Base-by-base conservation (phyloP, 73 alveolate species). In the Symbiodinium natans region DNA sequence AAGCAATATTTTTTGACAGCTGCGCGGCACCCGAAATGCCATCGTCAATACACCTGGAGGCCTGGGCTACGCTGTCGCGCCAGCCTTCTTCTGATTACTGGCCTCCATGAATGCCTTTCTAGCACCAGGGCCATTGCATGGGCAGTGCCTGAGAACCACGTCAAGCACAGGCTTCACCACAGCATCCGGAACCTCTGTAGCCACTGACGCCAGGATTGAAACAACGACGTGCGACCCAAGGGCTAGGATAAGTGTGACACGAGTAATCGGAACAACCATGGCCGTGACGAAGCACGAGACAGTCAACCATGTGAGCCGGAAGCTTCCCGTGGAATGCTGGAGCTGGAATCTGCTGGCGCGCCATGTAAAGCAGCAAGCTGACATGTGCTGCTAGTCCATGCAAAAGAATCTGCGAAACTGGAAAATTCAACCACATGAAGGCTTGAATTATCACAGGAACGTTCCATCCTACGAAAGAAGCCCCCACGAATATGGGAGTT, bases 151-250 rank as follows among this genome's bases (percentile, higher is more conserved):
- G 56, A 88, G 95, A 23, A 88, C 31, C 85, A 88, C 31, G 48
- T 63, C 95, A 54, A 88, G 31, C 31, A 88, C 41, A 42, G 95
- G 95, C 34, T 88, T 86, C 84, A 88, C 73, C 84, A 59, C 41
- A 52, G 59, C 95, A 23, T 52, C 68, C 17, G 86, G 34, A 3
- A 88, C 42, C 7, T 83, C 95, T 11, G 83, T 52, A 21, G 86
- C 71, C 40, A 88, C 71, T 9, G 95, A 88, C 2, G 95, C 41
- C 39, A 88, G 86, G 5, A 88, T 63, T n/a, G 95, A 88, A 17
- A 88, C 86, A 46, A 88, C 86, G 15, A 88, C 95, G 10, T 88
- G 85, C 34, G 95, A 88, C 4, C 95, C 95, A 4, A 86, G 95
- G 42, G 95, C 95, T 38, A 88, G 40, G 41, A 88, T 77, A 13